Percentiles rank a stretch among this genome's conserved stretches.
These are phyloP conservation scores for Dothidotthia symphoricarpi DNA, from an alignment of 2,329 filamentous ascomycete species.

Conservation along the genomic window DNA sequence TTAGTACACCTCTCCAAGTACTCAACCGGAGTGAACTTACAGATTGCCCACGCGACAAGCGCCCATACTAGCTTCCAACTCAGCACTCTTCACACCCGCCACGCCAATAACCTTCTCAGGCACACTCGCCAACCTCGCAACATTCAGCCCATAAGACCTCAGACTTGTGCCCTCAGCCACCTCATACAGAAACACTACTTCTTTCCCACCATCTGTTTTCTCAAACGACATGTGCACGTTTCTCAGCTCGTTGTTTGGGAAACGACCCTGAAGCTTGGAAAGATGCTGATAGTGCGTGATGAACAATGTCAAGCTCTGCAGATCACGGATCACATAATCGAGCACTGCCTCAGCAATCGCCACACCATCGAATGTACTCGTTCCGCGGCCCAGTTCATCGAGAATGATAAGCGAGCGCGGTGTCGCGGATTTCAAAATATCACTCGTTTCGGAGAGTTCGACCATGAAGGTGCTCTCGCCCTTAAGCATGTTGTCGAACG, in stretches of 20 bases:
- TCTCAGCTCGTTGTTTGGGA: constrained; percentile 63
- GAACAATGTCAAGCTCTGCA: constrained; percentile 80
- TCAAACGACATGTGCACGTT: constrained; percentile 95
- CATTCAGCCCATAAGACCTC: constrained; percentile 90
- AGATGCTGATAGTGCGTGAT: constrained; percentile 97
- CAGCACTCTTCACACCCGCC: constrained; percentile 73
- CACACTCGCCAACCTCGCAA: constrained; percentile 80
- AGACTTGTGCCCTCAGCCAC: constrained; percentile 88
- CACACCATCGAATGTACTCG: constrained; percentile 91
- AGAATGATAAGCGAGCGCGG: constrained; percentile 83
- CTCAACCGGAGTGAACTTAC: constrained; percentile 19
- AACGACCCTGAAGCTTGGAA: constrained; percentile 67
- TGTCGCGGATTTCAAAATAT: constrained; percentile 86
- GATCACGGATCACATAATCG: constrained; percentile 73
- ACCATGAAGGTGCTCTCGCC: constrained; percentile 98
- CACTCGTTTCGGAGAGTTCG: constrained; percentile 86
- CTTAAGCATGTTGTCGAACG: constrained; percentile 91
- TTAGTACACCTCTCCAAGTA: constrained; percentile 15
- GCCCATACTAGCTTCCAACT: constrained; percentile 67
- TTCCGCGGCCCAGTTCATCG: constrained; percentile 91
- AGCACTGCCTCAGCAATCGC: constrained; percentile 93
- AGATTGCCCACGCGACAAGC: constrained; percentile 33
- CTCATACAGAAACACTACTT: constrained; percentile 94
- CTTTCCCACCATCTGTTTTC: constrained; percentile 54
- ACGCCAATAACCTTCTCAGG: constrained; percentile 74